Base-by-base conservation (phyloP, 2,329 filamentous ascomycete genomes). In the Pseudogymnoascus sp. region DNA sequence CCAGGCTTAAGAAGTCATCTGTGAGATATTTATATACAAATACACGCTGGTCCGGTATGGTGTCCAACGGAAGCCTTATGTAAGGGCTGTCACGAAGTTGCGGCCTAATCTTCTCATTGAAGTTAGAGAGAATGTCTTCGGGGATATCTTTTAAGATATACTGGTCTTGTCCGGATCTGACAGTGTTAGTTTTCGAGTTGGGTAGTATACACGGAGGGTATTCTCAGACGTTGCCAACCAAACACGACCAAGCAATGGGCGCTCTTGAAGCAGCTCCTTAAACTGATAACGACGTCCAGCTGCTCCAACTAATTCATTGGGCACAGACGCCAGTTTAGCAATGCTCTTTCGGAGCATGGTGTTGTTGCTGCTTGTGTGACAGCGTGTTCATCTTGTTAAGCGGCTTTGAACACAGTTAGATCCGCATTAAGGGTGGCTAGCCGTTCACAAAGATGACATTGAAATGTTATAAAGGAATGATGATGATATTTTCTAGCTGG, bases 181-280 rank as follows among this genome's bases (percentile, higher is more conserved):
- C 1, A 25, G 23, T 6, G 42, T 64, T 60, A 64, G 63, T 59
- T 44, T 59, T 10, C 18, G 18, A 46, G 25, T 25, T 53, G 10
- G 3, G 12, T 5, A 6, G 25, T 10, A 59, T 18, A 56, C 62
- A 63, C 63, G 18, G 18, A 56, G 18, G 62, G 64, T 7, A 7
- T 7, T 31, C 37, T 67, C 67, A n/a, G 25, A 72, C 70, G 63
- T 72, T 67, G 71, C 71, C 62, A 72, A 63, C 72, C 72, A 75
- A 46, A 75, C 72, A 37, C 70, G 68, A 60, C 72, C 72, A 21
- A 72, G 3, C 61, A 70, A 66, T 61, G 66, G 66, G 69, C 72
- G 71, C 63, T 75, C 71, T 66, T 75, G 71, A 62, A 75, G 67
- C 28, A 74, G 60, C 61, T 71, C 60, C 40, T 71, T 73, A 64